Base-by-base conservation (phyloP, 257 asterid species). In the Nicotiana obtusifolia region DNA sequence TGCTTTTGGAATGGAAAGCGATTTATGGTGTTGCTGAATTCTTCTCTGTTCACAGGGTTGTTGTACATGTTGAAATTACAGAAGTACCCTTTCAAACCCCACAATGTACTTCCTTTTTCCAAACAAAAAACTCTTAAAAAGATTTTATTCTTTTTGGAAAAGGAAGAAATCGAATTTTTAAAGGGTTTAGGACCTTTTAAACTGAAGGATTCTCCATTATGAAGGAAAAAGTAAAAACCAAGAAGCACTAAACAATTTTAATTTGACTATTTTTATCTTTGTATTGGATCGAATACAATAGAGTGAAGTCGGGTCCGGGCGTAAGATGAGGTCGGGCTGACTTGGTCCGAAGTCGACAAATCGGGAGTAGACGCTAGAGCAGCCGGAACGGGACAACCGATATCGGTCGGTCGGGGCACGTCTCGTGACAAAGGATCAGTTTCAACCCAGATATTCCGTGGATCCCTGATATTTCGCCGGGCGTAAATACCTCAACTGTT, bases 101-200 rank as follows among this genome's bases (percentile, higher is more conserved):
- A 11, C 30, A 61, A n/a, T 61, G n/a, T 31, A 22, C 66, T 28
- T 35, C 59, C 15, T 80, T 78, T 64, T 19, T 30, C 82, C 83
- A 68, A 83, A 76, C 53, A 86, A 31, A 80, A 60, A 73, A 62
- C 82, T 61, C 86, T 80, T 89, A 60, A 2, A 54, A 26, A 83
- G 84, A 86, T 87, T 81, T 86, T 89, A 79, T 85, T 87, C 92
- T 87, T 82, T 87, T 82, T 81, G 80, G 71, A 76, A 68, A 78
- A 80, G 30, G 49, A 64, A 81, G 57, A 37, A 61, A 60, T 78
- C 71, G 37, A 59, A 10, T 78, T 57, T 2, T 41, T 41, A 9
- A 59, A 59, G 60, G 31, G 30, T 78, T 7, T 22, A 44, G 35
- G 60, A 19, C 82, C 68, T 78, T 78, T 78, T 78, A 3, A 78